phyloP scores from a whole-genome alignment of 306 rosid species.

The Trifolium fragiferum region DNA sequence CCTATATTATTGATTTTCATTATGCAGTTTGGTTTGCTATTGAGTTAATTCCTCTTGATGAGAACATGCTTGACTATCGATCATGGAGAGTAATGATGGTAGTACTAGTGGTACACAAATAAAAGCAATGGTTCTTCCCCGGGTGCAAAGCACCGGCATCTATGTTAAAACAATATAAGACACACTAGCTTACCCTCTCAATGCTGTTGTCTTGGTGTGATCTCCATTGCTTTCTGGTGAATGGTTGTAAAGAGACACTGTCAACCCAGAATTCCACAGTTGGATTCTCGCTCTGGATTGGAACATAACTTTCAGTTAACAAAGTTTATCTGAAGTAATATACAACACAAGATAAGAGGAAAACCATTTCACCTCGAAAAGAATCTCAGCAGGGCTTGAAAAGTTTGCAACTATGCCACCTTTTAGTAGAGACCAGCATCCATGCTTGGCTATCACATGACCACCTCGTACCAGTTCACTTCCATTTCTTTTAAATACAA shows the following conservation, averaged over 20 bases:
- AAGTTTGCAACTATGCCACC: slow-evolving; percentile 74
- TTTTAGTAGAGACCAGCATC: slow-evolving; percentile 76
- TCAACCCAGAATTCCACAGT: slow-evolving; percentile 67
- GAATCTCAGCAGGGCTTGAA: slow-evolving; percentile 58
- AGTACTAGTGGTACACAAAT: neutral
- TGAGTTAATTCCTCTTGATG: neutral
- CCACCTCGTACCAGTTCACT: slow-evolving; percentile 55
- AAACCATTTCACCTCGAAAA: slow-evolving; percentile 59
- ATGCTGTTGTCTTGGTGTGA: slow-evolving; percentile 64
- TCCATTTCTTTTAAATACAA: slow-evolving; percentile 50
- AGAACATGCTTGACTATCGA: neutral
- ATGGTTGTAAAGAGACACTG: slow-evolving; percentile 70
- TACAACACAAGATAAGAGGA: neutral
- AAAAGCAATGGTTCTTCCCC: neutral
- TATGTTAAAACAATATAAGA: neutral
- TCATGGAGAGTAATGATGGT: neutral
- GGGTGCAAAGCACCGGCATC: neutral
- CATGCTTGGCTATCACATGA: slow-evolving; percentile 54
- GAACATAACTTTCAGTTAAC: neutral
- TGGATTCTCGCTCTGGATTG: slow-evolving; percentile 55
- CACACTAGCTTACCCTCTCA: slow-evolving; percentile 48
- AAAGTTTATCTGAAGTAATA: neutral
- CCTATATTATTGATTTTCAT: neutral
- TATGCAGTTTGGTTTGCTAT: neutral
- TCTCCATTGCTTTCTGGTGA: slow-evolving; percentile 70